Evolutionary conservation across 2,329 filamentous ascomycete genomes (phyloP), one percentile per base, ranked within the genome.

Genomic region (Basipetospora chlamydospora): DNA sequence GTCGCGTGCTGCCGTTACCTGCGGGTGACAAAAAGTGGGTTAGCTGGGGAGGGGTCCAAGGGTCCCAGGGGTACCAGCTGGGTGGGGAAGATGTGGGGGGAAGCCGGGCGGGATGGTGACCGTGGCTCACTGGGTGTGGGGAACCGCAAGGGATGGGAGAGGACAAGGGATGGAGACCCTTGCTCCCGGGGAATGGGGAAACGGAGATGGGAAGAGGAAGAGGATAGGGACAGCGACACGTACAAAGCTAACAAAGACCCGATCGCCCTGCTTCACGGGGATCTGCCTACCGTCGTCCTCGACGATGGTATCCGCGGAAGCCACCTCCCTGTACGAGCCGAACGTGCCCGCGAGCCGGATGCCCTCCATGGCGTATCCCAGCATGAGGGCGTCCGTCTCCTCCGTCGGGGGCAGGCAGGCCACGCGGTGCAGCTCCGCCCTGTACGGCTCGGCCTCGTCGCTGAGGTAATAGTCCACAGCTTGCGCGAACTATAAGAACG

Each of bases 391-490:
- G 43, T 85, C 77, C 0, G 66, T 68, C 43, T 76, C 70, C 10
- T 70, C 64, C 1, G 60, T 59, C 0, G 66, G 60, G 4, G 73
- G 62, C 26, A 66, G 50, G 23, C 64, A 58, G 20, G 82, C 72
- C 12, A 80, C 59, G 13, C 59, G 58, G 44, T 77, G 66, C 38
- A 87, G 65, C 29, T 75, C 70, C 0, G 69, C 60, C 1, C 80
- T 54, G 47, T 84, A 62, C 10, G 59, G 45, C 38, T 61, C 55
- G 45, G 73, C 70, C 22, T 68, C 56, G 3, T 66, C 59, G 0
- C 70, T 68, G 5, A 86, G 64, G 49, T 80, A 86, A 57, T 72
- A 85, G 50, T 86, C 80, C 13, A 85, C 61, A 2, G 79, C 66
- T 57, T 82, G 77, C 2, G 77, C 73, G 49, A 86, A 84, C 65